A percentile compares a stretch with the other conserved stretches of the same genome.
Evolutionary conservation across 2,329 filamentous ascomycete species (phyloP).

Genomic region (Trichoderma sp.): DNA sequence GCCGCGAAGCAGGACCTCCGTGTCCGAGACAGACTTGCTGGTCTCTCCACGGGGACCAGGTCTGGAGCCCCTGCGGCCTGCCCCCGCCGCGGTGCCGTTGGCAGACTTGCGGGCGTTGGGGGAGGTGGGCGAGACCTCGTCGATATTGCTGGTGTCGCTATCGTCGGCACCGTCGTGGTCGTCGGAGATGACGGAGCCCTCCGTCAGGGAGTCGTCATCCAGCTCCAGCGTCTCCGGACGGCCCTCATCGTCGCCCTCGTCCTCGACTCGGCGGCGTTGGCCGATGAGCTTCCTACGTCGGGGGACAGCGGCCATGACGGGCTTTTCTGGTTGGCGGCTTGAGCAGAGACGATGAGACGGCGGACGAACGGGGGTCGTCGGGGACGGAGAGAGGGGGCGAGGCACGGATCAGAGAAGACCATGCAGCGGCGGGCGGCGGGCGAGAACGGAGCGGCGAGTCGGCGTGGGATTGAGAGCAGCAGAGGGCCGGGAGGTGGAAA

Average conservation of each 20-base stretch:
- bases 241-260: slow-evolving; percentile 71
- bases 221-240: slow-evolving; percentile 57
- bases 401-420: slow-evolving; percentile 35
- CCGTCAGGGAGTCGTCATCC: slow-evolving; percentile 67
- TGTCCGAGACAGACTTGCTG: slow-evolving; percentile 51
- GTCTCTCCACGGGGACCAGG: slow-evolving; percentile 43
- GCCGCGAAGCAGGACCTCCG: slow-evolving; percentile 61
- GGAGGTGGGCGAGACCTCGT: slow-evolving; percentile 57
- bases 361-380: slow-evolving; percentile 38
- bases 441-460: slow-evolving; percentile 15
- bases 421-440: slow-evolving; percentile 35
- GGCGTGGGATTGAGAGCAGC: slow-evolving; percentile 20
- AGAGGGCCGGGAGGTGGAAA: slow-evolving; percentile 18
- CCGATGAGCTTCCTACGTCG: slow-evolving; percentile 68
- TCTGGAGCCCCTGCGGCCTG: slow-evolving; percentile 39
- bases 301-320: slow-evolving; percentile 46
- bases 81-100: slow-evolving; percentile 47
- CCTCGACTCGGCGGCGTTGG: slow-evolving; percentile 68
- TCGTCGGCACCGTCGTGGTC: slow-evolving; percentile 62
- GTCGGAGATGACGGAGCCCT: slow-evolving; percentile 64
- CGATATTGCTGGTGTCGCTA: slow-evolving; percentile 66
- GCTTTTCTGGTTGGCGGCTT: slow-evolving; percentile 28
- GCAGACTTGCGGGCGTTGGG: slow-evolving; percentile 46
- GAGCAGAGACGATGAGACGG: slow-evolving; percentile 36
- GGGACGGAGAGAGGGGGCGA: slow-evolving; percentile 35